Conservation (phyloP, 2,329 filamentous ascomycete genomes). For the Capronia americana region DNA sequence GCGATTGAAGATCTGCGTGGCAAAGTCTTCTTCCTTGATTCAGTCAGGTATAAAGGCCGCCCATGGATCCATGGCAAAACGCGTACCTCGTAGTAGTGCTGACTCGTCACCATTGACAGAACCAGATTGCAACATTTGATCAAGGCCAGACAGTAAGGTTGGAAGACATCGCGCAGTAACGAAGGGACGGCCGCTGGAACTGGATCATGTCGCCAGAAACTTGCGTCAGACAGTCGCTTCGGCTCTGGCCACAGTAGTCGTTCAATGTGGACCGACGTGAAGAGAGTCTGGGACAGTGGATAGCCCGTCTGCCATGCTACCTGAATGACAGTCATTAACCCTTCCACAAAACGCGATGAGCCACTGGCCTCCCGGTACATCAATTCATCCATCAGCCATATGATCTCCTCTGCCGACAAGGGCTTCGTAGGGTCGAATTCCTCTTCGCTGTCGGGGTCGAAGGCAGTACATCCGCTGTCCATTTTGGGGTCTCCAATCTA, state of each 20-base stretch:
- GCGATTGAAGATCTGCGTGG: slow-evolving; percentile 86
- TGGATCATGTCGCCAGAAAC: slow-evolving; percentile 57
- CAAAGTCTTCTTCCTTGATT: slow-evolving; percentile 88
- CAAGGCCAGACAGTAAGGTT: slow-evolving; percentile 84
- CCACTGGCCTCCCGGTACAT: slow-evolving; percentile 78
- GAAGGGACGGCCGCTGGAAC: slow-evolving; percentile 53
- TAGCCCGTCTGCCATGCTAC: slow-evolving; percentile 98
- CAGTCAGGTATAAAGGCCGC: slow-evolving; percentile 2
- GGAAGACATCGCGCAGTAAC: slow-evolving; percentile 63
- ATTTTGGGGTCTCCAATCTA: slow-evolving; percentile 99
- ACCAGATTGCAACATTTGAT: slow-evolving; percentile 83
- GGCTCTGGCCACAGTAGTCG: slow-evolving; percentile 76
- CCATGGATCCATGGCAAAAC: slow-evolving; percentile 10
- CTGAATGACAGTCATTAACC: slow-evolving; percentile 51
- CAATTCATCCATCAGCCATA: slow-evolving; percentile 94
- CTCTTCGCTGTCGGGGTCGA: slow-evolving; percentile 81
- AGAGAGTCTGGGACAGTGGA: slow-evolving; percentile 89
- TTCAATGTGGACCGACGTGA: slow-evolving; percentile 91
- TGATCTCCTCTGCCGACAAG: slow-evolving; percentile 76
- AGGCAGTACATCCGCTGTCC: slow-evolving; percentile 86
- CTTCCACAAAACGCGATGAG: neutral
- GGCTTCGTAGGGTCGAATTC: slow-evolving; percentile 75
- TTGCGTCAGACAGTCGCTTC: slow-evolving; percentile 66
- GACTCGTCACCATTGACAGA: slow-evolving; percentile 75
- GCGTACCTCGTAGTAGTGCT: slow-evolving; percentile 86